A percentile compares a stretch with the other conserved stretches of the same genome.
phyloP scores from a whole-genome alignment of 495 filamentous ascomycete genomes.

The Opeltia flavorubescens region DNA sequence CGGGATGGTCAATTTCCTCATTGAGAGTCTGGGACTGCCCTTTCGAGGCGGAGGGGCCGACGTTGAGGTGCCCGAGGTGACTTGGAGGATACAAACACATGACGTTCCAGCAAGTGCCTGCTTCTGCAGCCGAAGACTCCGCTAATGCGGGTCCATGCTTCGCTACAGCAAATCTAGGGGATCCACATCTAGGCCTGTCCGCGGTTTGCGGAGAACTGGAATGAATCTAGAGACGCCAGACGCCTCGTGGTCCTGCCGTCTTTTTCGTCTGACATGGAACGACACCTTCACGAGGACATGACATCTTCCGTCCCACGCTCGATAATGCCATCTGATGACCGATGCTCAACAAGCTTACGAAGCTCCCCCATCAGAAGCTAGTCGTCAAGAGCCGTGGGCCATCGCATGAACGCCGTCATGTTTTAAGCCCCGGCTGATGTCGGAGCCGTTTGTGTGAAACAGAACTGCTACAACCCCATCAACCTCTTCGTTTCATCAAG shows the following conservation, averaged over 20 bases:
- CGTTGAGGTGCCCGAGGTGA: not conserved
- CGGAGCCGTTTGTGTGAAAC: not conserved
- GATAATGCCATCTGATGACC: too few relatives aligned
- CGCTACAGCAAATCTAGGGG: too few relatives aligned
- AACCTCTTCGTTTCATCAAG: not conserved
- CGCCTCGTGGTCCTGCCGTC: too few relatives aligned
- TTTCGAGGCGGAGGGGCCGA: not conserved
- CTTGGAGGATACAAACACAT: not conserved
- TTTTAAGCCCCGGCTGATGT: not conserved
- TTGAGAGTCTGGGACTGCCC: not conserved
- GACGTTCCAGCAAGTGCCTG: not conserved
- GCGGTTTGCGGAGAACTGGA: not conserved
- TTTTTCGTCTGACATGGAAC: too few relatives aligned
- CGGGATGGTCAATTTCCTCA: not conserved
- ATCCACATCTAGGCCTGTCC: too few relatives aligned
- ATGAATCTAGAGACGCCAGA: too few relatives aligned
- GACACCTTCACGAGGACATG: too few relatives aligned
- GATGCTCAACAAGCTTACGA: too few relatives aligned
- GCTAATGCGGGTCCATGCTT: constrained; percentile 1
- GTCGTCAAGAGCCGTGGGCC: too few relatives aligned
- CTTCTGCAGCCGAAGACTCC: not conserved
- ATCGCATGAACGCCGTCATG: too few relatives aligned
- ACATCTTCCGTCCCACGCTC: too few relatives aligned
- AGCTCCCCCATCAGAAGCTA: too few relatives aligned
- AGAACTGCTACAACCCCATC: not conserved